Base-by-base conservation (phyloP, 306 rosid species). In the Cucurbita moschata region DNA sequence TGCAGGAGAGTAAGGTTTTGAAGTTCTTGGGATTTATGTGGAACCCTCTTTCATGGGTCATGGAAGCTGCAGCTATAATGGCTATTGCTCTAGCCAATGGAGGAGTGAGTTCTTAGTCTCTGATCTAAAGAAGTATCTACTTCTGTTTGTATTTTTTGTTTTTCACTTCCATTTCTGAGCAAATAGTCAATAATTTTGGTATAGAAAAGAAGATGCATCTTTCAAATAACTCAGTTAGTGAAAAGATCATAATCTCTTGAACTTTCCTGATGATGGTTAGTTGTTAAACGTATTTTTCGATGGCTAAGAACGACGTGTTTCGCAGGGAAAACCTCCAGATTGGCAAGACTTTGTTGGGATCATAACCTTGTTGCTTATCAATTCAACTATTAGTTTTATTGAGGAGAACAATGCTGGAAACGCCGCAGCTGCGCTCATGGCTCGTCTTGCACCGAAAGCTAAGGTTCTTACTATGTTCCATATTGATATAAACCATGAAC, bases 31-130 rank as follows among this genome's bases (percentile, higher is more conserved):
- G 94, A 63, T 90, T 90, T 71, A 90, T 90, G 96, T 90, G 96
- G 96, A 90, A 90, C 77, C 96, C 96, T 86, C 87, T 90, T 39
- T 88, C 96, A 59, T 90, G 96, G 96, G 94, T 90, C 77, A 90
- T 90, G 96, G 96, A 90, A 90, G 88, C 92, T 81, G 96, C 96
- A 68, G 96, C 94, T 52, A 88, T 90, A 55, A 90, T 90, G 94
- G 94, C 96, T 51, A 88, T 91, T 81, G 92, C 90, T 44, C 83
- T 91, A n/a, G 97, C 97, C 71, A 91, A 91, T 76, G 97, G 97
- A 79, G 92, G 92, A 71, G 96, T 88, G 61, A 84, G 89, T 75
- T 40, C 44, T 15, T 18, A 21, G 10, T 23, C 4, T 50, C 6
- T 37, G 16, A 8, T 59, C 65, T 30, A 6, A 12, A 14, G 8